These are phyloP conservation scores for Calonectria multiphialidica DNA, from an alignment of 2,329 filamentous ascomycete genomes.

Conservation along the genomic window DNA sequence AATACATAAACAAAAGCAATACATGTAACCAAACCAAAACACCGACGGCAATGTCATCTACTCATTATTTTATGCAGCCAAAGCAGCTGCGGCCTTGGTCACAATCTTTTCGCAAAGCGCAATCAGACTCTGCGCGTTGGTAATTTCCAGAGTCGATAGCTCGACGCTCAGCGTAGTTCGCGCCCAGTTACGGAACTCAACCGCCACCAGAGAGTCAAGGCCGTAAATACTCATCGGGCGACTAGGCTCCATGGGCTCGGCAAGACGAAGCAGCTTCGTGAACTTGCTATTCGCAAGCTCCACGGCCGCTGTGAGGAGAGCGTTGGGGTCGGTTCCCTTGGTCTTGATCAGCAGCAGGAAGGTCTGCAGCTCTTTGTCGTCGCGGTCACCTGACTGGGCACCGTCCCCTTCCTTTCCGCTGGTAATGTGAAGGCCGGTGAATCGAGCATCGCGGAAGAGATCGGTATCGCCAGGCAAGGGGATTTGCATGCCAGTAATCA, in stretches of 20 bases:
- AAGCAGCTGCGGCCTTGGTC: slow-evolving; percentile 15
- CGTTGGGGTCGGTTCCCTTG: slow-evolving; percentile 13
- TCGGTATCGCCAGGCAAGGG: slow-evolving; percentile 41
- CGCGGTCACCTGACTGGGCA: slow-evolving; percentile 2
- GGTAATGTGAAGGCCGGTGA: slow-evolving; percentile 30
- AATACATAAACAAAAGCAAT: too few relatives aligned
- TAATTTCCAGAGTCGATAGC: slow-evolving; percentile 45
- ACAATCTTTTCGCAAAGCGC: slow-evolving; percentile 44
- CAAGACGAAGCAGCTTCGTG: slow-evolving; percentile 39
- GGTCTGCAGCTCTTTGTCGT: slow-evolving; percentile 26
- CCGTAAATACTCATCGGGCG: slow-evolving; percentile 44
- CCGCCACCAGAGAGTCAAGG: slow-evolving; percentile 45
- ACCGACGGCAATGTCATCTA: neutral
- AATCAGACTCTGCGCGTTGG: slow-evolving; percentile 39
- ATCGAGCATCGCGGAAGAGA: slow-evolving; percentile 41
- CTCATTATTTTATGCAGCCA: neutral
- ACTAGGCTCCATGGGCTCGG: slow-evolving; percentile 38
- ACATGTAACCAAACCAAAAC: neutral
- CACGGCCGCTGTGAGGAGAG: slow-evolving; percentile 31
- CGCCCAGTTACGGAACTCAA: slow-evolving; percentile 46
- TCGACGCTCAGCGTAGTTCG: slow-evolving; percentile 39
- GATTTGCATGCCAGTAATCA: slow-evolving; percentile 40
- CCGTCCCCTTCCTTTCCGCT: slow-evolving; percentile 14
- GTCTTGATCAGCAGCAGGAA: slow-evolving; percentile 26
- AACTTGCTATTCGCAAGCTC: slow-evolving; percentile 40